Evolutionary conservation across 495 filamentous ascomycete species (phyloP).

Genomic region (Recurvomyces mirabilis): DNA sequence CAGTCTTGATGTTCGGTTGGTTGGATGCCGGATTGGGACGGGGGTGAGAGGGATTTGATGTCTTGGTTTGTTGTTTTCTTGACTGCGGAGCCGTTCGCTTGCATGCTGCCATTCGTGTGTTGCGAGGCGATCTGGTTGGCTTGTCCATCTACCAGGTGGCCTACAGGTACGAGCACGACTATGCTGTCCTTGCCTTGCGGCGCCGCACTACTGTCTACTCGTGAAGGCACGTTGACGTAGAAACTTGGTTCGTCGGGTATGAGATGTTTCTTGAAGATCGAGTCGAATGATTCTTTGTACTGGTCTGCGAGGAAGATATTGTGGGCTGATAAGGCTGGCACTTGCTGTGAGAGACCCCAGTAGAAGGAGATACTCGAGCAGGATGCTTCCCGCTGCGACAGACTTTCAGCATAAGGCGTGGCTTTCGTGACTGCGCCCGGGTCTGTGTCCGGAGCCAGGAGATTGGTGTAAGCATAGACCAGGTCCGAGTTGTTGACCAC

Average conservation of each 20-base stretch:
- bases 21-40: conserved; percentile 1
- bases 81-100: conserved; percentile 3
- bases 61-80: not conserved
- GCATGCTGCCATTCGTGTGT: conserved; percentile 26
- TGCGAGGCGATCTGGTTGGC: conserved; percentile 9
- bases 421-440: too few relatives aligned
- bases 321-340: conserved; percentile 52
- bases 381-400: conserved; percentile 40
- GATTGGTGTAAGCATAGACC: conserved; percentile 57
- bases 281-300: conserved; percentile 57
- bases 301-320: conserved; percentile 65
- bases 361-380: conserved; percentile 67
- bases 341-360: conserved; percentile 47
- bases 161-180: conserved; percentile 56
- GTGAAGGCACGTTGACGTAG: conserved; percentile 60
- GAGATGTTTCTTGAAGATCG: conserved; percentile 54
- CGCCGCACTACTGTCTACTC: conserved; percentile 53
- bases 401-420: conserved; percentile 36
- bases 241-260: conserved; percentile 56
- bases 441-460: conserved; percentile 34
- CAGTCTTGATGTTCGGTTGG: conserved; percentile 42
- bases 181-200: conserved; percentile 49
- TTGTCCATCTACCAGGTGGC: conserved; percentile 46
- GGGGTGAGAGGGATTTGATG: conserved; percentile 5
- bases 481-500: conserved; percentile 59